phyloP scores from a whole-genome alignment of 192 early-diverging fungal species.

The Chytriomyces sp. region DNA sequence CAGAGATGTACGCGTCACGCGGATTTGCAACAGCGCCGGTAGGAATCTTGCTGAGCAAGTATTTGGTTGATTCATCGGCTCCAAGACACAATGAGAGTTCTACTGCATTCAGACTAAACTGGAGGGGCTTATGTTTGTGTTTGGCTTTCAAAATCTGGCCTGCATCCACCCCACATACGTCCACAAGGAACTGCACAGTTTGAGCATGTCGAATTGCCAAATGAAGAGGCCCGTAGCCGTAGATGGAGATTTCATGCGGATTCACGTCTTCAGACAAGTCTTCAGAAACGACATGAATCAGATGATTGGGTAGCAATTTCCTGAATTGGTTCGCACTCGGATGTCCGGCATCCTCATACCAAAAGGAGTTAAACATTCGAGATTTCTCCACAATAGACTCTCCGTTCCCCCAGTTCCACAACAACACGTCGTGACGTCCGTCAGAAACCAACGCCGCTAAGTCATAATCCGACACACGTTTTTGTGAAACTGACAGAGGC shows the following conservation, averaged over 20 bases:
- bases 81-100: neutral
- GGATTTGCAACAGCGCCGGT: neutral
- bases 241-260: neutral
- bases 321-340: neutral
- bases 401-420: neutral
- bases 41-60: neutral
- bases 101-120: neutral
- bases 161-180: neutral
- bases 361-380: neutral
- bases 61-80: neutral
- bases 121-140: neutral
- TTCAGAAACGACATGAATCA: neutral
- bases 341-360: neutral
- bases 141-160: neutral
- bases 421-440: neutral
- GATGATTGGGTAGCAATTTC: no score
- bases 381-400: neutral
- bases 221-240: neutral
- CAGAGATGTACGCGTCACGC: neutral
- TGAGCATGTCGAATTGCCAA: neutral
- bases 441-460: neutral
- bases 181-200: neutral
- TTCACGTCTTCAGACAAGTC: neutral
- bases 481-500: neutral
- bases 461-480: neutral